Evolutionary conservation across 2,329 filamentous ascomycete genomes (phyloP).

Genomic region (Botrytis paeoniae): DNA sequence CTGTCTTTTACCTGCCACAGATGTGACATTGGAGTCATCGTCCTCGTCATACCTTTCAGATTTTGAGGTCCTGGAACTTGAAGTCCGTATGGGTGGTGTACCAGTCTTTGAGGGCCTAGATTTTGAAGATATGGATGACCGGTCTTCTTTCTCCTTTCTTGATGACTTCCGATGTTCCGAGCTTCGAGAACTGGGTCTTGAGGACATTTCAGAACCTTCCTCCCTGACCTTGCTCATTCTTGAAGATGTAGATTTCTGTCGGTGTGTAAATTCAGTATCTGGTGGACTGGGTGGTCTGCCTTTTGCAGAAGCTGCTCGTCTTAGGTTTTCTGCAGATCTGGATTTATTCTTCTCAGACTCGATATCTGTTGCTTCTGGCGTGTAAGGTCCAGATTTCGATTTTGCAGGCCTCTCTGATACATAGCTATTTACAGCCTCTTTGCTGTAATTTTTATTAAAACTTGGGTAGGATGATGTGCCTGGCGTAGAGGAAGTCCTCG

Average conservation of each 20-base stretch:
- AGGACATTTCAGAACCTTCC: slow-evolving; percentile 38
- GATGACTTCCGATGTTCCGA: slow-evolving; percentile 37
- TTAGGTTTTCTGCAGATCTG: slow-evolving; percentile 47
- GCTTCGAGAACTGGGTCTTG: slow-evolving; percentile 45
- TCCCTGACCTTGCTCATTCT: slow-evolving; percentile 41
- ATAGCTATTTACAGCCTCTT: slow-evolving; percentile 69
- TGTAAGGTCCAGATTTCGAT: slow-evolving; percentile 45
- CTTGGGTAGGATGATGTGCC: slow-evolving; percentile 58
- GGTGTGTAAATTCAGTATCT: slow-evolving; percentile 57
- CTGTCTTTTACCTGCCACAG: slow-evolving; percentile 40
- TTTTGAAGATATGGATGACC: slow-evolving; percentile 51
- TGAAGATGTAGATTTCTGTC: slow-evolving; percentile 38
- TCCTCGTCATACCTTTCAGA: slow-evolving; percentile 38
- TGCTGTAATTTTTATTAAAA: slow-evolving; percentile 89
- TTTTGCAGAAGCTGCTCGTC: slow-evolving; percentile 43
- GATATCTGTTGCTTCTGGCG: slow-evolving; percentile 70
- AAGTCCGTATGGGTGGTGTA: slow-evolving; percentile 48
- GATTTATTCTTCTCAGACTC: slow-evolving; percentile 50
- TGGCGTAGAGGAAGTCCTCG: slow-evolving; percentile 37
- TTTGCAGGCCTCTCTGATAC: slow-evolving; percentile 23
- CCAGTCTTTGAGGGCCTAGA: slow-evolving; percentile 56
- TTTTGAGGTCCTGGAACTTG: slow-evolving; percentile 29
- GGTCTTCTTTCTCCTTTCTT: slow-evolving; percentile 42
- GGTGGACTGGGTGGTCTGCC: slow-evolving; percentile 60
- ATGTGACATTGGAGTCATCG: slow-evolving; percentile 41